These are phyloP conservation scores for Mycena epipterygia DNA, from an alignment of 768 basidiomycete species.

Conservation along the genomic window DNA sequence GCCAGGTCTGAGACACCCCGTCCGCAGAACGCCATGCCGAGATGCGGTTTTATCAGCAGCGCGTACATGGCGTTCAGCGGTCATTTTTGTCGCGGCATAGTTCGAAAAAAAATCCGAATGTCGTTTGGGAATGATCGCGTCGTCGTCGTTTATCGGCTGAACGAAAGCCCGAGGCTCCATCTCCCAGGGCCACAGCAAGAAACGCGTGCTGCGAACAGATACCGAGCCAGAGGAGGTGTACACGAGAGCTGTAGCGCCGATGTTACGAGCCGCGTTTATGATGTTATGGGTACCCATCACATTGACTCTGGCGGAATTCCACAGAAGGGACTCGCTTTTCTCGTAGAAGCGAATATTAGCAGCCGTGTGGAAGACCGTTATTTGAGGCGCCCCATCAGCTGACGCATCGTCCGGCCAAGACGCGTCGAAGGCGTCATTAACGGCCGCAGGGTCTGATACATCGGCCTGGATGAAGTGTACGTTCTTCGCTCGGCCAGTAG, in stretches of 20 bases:
- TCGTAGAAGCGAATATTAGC: constrained; percentile 87
- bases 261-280: constrained; percentile 65
- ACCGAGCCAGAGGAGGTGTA: constrained; percentile 85
- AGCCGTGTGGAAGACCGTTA: constrained; percentile 84
- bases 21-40: constrained; percentile 59
- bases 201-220: constrained; percentile 66
- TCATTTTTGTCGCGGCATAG: constrained; percentile 76
- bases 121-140: constrained; percentile 60
- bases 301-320: constrained; percentile 73
- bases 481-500: constrained; percentile 62
- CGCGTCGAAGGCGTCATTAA: constrained; percentile 72
- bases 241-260: constrained; percentile 70
- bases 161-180: constrained; percentile 66
- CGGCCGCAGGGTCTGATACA: constrained; percentile 64
- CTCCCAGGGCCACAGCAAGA: constrained; percentile 86
- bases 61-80: constrained; percentile 66
- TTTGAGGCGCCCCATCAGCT: constrained; percentile 49
- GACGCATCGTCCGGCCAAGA: constrained; percentile 66
- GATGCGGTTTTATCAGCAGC: constrained; percentile 39
- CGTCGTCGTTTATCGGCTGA: constrained; percentile 76
- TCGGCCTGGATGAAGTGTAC: constrained; percentile 73
- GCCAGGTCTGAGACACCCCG: constrained; percentile 83
- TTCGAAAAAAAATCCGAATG: constrained; percentile 83
- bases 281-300: constrained; percentile 78
- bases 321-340: constrained; percentile 63